A percentile compares a stretch with the other conserved stretches of the same genome.
Evolutionary conservation across 192 early-diverging fungal species (phyloP).

Genomic region (Chytriomyces sp.): DNA sequence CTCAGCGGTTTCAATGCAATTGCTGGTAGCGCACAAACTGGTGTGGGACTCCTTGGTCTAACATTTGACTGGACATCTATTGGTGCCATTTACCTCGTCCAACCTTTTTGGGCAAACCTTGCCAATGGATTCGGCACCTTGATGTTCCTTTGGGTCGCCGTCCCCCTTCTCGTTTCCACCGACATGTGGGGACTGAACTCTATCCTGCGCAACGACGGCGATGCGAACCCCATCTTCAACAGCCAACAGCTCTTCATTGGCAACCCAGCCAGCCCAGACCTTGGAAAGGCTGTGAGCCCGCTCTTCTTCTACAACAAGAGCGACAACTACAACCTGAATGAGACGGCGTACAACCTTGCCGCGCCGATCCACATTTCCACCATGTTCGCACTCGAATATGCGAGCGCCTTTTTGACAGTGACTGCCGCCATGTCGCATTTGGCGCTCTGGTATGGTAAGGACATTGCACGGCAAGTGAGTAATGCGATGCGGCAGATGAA

Average conservation of each 20-base stretch:
- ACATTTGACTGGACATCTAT: constrained; percentile 11
- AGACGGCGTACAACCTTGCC: constrained; percentile 6
- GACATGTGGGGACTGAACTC: constrained; percentile 26
- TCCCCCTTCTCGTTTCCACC: constrained; percentile 24
- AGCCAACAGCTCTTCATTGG: neutral
- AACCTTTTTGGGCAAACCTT: neutral
- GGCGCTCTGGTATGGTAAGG: constrained; percentile 56
- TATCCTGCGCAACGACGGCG: neutral
- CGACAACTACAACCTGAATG: constrained; percentile 12
- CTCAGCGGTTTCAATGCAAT: constrained; percentile 7
- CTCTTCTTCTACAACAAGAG: constrained; percentile 16
- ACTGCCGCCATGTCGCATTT: constrained; percentile 61
- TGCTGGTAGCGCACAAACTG: constrained; percentile 8
- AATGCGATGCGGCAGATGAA: neutral
- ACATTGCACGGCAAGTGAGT: constrained; percentile 12
- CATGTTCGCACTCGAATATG: constrained; percentile 32
- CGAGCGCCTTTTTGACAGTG: constrained; percentile 46
- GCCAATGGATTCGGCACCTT: neutral
- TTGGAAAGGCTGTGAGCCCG: neutral
- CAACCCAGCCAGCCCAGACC: neutral
- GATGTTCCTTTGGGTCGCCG: constrained; percentile 11
- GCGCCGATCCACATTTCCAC: constrained; percentile 7
- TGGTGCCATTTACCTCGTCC: neutral
- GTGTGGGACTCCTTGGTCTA: constrained; percentile 7
- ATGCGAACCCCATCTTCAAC: neutral